Conservation (phyloP, 305 asterid species). For the Rubia balearica region DNA sequence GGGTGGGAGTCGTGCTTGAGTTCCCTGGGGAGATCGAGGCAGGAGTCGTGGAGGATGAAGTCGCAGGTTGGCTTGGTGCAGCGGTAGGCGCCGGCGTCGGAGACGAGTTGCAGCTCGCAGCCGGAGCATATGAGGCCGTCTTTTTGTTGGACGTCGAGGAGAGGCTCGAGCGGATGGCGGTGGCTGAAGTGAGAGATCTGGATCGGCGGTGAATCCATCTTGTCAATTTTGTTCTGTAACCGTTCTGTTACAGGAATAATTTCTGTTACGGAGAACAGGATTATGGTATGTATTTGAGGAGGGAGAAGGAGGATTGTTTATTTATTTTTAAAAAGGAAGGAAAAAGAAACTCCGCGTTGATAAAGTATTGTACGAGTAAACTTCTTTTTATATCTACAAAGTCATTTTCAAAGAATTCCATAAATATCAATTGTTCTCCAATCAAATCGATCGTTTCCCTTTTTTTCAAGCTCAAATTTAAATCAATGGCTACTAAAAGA, state of each 20-base stretch:
- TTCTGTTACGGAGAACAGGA: not conserved
- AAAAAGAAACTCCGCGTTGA: not conserved
- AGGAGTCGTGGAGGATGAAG: constrained; percentile 44
- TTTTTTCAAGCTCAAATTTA: no score
- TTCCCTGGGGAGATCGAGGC: constrained; percentile 47
- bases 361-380: no score
- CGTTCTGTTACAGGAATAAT: not conserved
- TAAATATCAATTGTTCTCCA: no score
- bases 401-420: not conserved
- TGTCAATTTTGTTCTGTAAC: not conserved
- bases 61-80: constrained; percentile 43
- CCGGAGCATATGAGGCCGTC: constrained; percentile 44
- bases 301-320: not conserved
- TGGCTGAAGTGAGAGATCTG: constrained; percentile 48
- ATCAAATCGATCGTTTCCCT: no score
- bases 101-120: constrained; percentile 36
- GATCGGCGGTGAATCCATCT: constrained; percentile 3
- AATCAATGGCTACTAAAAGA: not conserved
- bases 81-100: constrained; percentile 30
- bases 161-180: constrained; percentile 37
- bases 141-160: constrained; percentile 23
- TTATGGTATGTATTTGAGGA: not conserved
- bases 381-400: no score
- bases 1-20: constrained; percentile 46
- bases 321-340: not conserved